phyloP scores from a whole-genome alignment of 805 yeast genomes.

The Candida peoriensis region DNA sequence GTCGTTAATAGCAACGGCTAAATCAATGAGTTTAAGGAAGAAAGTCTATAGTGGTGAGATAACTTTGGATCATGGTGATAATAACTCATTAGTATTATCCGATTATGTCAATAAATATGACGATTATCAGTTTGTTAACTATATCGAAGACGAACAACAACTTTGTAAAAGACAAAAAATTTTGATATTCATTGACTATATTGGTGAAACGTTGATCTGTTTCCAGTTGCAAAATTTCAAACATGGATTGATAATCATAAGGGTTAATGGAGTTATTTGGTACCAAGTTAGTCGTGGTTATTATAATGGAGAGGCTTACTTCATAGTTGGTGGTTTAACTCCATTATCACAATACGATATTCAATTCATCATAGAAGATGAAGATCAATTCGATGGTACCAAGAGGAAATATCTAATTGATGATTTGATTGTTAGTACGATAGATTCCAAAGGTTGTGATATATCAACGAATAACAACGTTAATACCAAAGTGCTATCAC shows the following conservation, averaged over 20 bases:
- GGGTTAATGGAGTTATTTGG: slow-evolving; percentile 68
- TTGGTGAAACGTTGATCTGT: slow-evolving; percentile 47
- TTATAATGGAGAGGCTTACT: slow-evolving; percentile 40
- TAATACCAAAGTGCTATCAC: slow-evolving; percentile 39
- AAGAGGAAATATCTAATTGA: slow-evolving; percentile 31
- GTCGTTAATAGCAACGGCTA: slow-evolving; percentile 46
- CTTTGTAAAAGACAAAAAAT: slow-evolving; percentile 25
- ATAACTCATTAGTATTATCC: slow-evolving; percentile 19
- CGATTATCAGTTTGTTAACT: slow-evolving; percentile 26
- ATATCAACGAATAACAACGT: slow-evolving; percentile 27
- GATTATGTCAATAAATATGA: slow-evolving; percentile 21
- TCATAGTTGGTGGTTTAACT: slow-evolving; percentile 60
- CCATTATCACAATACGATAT: slow-evolving; percentile 63
- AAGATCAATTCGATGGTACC: slow-evolving; percentile 20
- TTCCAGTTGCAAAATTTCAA: slow-evolving; percentile 43
- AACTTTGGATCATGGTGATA: slow-evolving; percentile 11
- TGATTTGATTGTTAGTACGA: slow-evolving; percentile 35
- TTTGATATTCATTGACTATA: slow-evolving; percentile 40
- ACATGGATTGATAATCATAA: slow-evolving; percentile 37
- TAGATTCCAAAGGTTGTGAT: slow-evolving; percentile 18
- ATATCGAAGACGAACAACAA: slow-evolving; percentile 10
- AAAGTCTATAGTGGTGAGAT: slow-evolving; percentile 40
- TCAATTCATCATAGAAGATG: slow-evolving; percentile 33
- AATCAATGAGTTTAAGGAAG: slow-evolving; percentile 42
- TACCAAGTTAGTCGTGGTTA: slow-evolving; percentile 54